These are phyloP conservation scores for Drechslera avenae DNA, from an alignment of 2,329 filamentous ascomycete species.

Conservation along the genomic window DNA sequence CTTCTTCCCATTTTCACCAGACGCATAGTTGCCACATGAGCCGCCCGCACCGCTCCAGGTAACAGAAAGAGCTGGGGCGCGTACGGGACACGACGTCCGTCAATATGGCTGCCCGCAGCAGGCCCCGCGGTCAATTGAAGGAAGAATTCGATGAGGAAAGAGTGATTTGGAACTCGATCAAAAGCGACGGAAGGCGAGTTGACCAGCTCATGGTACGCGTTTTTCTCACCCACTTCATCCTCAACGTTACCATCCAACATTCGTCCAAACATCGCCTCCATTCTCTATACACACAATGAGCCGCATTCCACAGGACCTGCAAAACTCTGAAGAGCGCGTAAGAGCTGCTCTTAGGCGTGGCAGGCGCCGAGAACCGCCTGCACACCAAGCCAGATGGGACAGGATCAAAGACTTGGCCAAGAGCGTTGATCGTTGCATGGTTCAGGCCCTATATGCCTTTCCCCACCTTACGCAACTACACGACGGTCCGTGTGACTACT, in stretches of 20 bases:
- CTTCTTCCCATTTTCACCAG: not conserved
- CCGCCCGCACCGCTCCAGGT: constrained; percentile 10
- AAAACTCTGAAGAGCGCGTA: too few species aligned
- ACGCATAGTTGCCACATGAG: constrained; percentile 14
- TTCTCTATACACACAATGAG: not conserved
- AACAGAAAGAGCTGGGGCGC: constrained; percentile 16
- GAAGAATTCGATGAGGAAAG: constrained; percentile 59
- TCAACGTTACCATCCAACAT: not conserved
- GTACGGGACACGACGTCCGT: constrained; percentile 12
- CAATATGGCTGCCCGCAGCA: constrained; percentile 54
- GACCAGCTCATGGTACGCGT: constrained; percentile 54
- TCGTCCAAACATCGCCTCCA: not conserved
- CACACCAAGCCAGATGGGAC: too few species aligned
- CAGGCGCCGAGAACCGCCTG: too few species aligned
- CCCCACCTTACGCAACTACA: not conserved
- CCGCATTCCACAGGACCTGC: too few species aligned
- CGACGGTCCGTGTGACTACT: not conserved
- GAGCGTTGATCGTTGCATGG: not conserved
- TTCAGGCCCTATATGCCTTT: not conserved
- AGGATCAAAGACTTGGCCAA: not conserved
- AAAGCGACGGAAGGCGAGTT: constrained; percentile 52
- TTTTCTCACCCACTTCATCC: not conserved
- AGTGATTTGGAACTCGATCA: constrained; percentile 56
- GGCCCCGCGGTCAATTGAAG: constrained; percentile 52
- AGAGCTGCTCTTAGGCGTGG: too few species aligned